These are phyloP conservation scores for Salvia sclarea DNA, from an alignment of 305 asterid species.

Conservation along the genomic window DNA sequence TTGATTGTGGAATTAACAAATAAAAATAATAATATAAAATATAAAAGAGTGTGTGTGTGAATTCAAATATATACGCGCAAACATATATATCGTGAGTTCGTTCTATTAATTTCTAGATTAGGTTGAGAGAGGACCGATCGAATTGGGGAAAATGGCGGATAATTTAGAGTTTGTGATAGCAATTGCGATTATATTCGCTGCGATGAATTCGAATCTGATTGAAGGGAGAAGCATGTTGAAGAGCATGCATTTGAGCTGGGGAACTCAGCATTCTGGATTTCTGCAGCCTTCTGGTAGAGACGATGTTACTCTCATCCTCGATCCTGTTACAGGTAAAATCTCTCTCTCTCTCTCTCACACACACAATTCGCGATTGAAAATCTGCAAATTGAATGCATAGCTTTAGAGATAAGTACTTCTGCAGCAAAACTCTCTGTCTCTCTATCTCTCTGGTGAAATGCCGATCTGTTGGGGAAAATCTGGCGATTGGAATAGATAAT, in stretches of 20 bases:
- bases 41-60: not conserved
- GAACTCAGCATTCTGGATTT: conserved; percentile 19
- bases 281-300: conserved; percentile 11
- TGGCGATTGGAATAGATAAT: too few species aligned
- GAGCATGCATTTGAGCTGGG: conserved; percentile 28
- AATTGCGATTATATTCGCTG: not conserved
- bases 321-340: conserved; percentile 10
- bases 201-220: not conserved
- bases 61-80: not conserved
- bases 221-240: conserved; percentile 21
- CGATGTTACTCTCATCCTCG: conserved; percentile 15
- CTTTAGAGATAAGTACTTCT: not conserved
- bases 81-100: not conserved
- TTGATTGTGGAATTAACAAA: too few species aligned
- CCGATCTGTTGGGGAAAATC: too few species aligned
- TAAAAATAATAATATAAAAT: too few species aligned
- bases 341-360: conserved; percentile 14
- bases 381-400: too few species aligned
- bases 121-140: not conserved
- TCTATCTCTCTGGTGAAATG: too few species aligned
- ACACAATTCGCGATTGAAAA: not conserved
- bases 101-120: not conserved
- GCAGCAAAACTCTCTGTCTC: not conserved
- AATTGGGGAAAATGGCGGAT: not conserved
- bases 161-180: not conserved